Base-by-base conservation (phyloP, 441 rosid genomes). In the Rhodomyrtus psidioides region DNA sequence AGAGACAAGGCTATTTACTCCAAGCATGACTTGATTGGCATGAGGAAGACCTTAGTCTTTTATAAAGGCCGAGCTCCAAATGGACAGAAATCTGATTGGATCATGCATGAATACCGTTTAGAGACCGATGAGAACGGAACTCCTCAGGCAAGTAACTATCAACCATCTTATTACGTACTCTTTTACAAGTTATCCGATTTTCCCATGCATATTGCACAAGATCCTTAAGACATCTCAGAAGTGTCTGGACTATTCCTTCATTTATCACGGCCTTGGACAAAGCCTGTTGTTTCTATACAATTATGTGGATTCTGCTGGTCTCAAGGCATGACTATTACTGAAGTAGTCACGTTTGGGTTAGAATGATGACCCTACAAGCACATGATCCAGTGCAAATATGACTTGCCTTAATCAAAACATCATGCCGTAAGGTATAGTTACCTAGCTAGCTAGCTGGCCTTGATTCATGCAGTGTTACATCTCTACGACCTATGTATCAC, bases 31-130 rank as follows among this genome's bases (percentile, higher is more conserved):
- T 34, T 86, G 30, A 83, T 86, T 46, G 88, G 88, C 42, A 86
- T 86, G 88, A 86, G 88, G 44, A 86, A 86, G 86, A 86, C 88
- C 59, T 79, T 86, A 39, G 88, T 86, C 75, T 86, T 86, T 39
- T 83, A 86, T 42, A 56, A 83, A 83, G 88, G 88, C 51, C 85
- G 88, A 34, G 88, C 88, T 27, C 88, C 88, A 0, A 83, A 86
- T 49, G 88, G 88, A 58, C 88, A 75, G 30, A 86, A 86, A 79
- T 86, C 88, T 4, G 88, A 86, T 26, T 86, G 88, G 88, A 86
- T 86, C 42, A 86, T 86, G 88, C 88, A 86, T 59, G 88, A 86
- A 53, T 86, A 86, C 58, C 85, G 88, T 75, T 83, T 86, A 10
- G 88, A 86, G 74, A 83, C 83, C 1, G 85, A 86, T 49, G 88